phyloP scores from a whole-genome alignment of 805 yeast genomes.

The Candida boleticola region DNA sequence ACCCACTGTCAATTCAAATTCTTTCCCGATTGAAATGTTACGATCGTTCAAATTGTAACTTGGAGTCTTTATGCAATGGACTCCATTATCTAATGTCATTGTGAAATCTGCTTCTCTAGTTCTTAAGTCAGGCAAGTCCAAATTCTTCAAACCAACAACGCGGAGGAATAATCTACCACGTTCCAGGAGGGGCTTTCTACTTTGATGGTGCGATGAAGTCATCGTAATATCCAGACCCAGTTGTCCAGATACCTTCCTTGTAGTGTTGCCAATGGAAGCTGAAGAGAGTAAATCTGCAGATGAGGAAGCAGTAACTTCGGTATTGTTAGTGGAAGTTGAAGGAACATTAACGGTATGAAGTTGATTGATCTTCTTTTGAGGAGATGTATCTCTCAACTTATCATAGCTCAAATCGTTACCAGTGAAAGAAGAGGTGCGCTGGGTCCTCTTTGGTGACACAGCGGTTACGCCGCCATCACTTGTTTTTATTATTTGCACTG shows the following conservation, averaged over 20 bases:
- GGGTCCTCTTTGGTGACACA: conserved; percentile 7
- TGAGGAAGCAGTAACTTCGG: conserved; percentile 4
- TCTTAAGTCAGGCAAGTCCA: conserved; percentile 47
- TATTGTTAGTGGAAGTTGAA: conserved; percentile 15
- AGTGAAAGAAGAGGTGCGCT: not conserved
- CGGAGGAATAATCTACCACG: conserved; percentile 57
- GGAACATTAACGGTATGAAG: conserved; percentile 35
- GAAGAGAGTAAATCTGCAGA: conserved; percentile 2
- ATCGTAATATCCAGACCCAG: conserved; percentile 4
- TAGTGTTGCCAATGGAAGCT: conserved; percentile 1
- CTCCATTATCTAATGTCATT: conserved; percentile 73
- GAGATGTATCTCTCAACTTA: conserved; percentile 19
- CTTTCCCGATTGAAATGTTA: conserved; percentile 54
- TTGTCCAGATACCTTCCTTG: conserved; percentile 2
- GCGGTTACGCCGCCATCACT: conserved; percentile 26
- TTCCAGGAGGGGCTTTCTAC: conserved; percentile 20
- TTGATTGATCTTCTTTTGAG: conserved; percentile 12
- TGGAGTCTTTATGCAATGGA: conserved; percentile 71
- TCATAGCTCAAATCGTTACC: conserved; percentile 21
- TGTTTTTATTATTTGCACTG: conserved; percentile 31
- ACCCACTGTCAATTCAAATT: conserved; percentile 72
- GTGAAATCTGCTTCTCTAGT: conserved; percentile 49
- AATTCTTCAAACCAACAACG: conserved; percentile 43
- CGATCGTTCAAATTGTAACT: conserved; percentile 37
- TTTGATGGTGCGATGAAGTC: not conserved